A percentile compares a stretch with the other conserved stretches of the same genome.
phyloP scores from a whole-genome alignment of 75 land plant genomes.

The Cupressus sempervirens region DNA sequence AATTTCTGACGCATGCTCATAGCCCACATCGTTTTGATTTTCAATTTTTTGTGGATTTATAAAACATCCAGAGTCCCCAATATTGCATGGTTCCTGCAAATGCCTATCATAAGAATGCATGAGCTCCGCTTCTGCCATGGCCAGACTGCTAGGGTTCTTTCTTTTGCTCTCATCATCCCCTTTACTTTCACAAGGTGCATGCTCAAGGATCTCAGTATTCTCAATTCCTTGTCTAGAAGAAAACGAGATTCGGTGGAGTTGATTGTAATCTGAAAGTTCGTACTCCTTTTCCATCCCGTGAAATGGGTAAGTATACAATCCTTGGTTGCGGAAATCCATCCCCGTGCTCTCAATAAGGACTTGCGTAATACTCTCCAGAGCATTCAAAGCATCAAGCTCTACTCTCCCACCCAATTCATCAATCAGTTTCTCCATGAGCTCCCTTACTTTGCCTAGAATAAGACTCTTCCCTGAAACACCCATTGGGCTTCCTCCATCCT shows the following conservation, averaged over 20 bases:
- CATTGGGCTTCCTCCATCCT: not conserved
- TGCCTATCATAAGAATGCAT: not conserved
- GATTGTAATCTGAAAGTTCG: not conserved
- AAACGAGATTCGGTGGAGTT: not conserved
- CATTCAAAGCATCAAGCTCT: slow-evolving; percentile 7
- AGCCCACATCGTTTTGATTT: not conserved
- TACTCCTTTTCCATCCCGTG: not conserved
- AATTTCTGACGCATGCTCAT: not conserved
- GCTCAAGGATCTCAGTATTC: not conserved
- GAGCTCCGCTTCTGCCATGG: not conserved
- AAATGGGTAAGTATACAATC: not conserved
- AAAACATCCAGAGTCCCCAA: not conserved
- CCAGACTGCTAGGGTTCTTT: not conserved
- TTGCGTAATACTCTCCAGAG: slow-evolving; percentile 4
- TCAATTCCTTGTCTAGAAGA: not conserved
- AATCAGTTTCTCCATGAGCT: slow-evolving; percentile 1
- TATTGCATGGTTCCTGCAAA: not conserved
- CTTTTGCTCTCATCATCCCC: not conserved
- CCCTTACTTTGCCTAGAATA: slow-evolving; percentile 5
- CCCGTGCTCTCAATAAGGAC: not conserved
- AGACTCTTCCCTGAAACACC: not conserved
- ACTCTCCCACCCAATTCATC: slow-evolving; percentile 6
- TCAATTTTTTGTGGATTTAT: not conserved
- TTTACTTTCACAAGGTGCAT: not conserved
- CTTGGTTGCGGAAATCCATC: not conserved